Conservation (phyloP, 257 asterid species). For the Marsdenia floribunda region DNA sequence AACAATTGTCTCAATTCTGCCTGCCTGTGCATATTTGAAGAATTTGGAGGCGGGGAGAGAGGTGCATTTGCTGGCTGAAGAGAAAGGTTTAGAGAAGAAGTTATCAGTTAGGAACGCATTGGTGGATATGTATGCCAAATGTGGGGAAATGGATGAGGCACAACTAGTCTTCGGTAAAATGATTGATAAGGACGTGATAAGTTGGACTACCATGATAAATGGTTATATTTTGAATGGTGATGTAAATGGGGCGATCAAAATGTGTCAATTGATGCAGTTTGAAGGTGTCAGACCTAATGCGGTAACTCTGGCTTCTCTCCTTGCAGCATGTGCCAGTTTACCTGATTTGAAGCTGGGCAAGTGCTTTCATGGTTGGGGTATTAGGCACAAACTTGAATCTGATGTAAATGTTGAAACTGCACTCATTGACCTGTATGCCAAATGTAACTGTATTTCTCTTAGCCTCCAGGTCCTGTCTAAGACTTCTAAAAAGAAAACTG, state of each 20-base stretch:
- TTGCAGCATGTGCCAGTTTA: constrained; percentile 53
- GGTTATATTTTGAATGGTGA: constrained; percentile 55
- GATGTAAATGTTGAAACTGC: constrained; percentile 83
- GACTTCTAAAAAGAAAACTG: constrained; percentile 62
- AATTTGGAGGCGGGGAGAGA: constrained; percentile 51
- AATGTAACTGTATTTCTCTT: constrained; percentile 44
- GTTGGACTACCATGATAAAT: constrained; percentile 82
- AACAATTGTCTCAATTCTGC: constrained; percentile 69
- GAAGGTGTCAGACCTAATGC: constrained; percentile 82
- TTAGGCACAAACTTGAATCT: constrained; percentile 52
- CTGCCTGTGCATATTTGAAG: constrained; percentile 69
- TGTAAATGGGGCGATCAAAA: constrained; percentile 35
- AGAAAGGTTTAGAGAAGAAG: constrained; percentile 38
- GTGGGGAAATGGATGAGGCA: constrained; percentile 66
- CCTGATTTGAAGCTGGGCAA: constrained; percentile 67
- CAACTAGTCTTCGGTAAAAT: constrained; percentile 48
- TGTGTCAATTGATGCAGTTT: constrained; percentile 66
- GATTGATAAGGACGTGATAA: constrained; percentile 66
- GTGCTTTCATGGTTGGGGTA: constrained; percentile 83
- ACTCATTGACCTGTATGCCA: constrained; percentile 75
- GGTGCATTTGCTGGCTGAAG: constrained; percentile 52
- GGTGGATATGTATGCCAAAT: constrained; percentile 77
- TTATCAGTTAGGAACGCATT: constrained; percentile 67
- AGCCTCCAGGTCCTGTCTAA: constrained; percentile 52
- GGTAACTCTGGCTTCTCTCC: constrained; percentile 69